Base-by-base conservation (phyloP, 2,329 filamentous ascomycete genomes). In the Massarina eburnea region DNA sequence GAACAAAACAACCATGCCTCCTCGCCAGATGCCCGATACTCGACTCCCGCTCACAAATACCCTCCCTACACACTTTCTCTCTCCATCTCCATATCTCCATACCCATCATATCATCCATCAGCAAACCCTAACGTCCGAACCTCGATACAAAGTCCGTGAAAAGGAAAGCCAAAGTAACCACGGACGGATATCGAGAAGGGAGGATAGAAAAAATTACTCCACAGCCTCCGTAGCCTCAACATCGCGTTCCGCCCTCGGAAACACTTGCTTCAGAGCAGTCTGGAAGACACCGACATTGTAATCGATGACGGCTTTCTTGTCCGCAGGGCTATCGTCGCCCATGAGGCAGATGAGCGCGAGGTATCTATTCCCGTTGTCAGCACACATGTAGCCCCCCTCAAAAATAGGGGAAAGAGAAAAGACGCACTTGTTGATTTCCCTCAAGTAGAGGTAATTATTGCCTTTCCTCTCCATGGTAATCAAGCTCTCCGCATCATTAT, bases 201-300 rank as follows among this genome's bases (percentile, higher is more conserved):
- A n/a, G n/a, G n/a, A n/a, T n/a, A n/a, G n/a, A n/a, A n/a, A n/a
- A n/a, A n/a, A n/a, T n/a, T n/a, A n/a, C n/a, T n/a, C n/a, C n/a
- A n/a, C n/a, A n/a, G n/a, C n/a, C n/a, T n/a, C n/a, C n/a, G 32
- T 24, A n/a, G 35, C 41, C 12, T 22, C 34, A 19, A 43, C 34
- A 17, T 64, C 59, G 41, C 67, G 42, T 34, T 69, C 64, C 30
- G 68, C 68, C 22, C 78, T 73, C 6, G 76, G 77, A 61, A 94
- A 94, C 52, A 94, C 89, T 64, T 91, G 83, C 30, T 84, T 83
- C 62, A 95, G 71, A 0, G 89, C 89, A 60, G 88, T 83, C 39
- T 91, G 88, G 24, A 91, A 86, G 0, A 89, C 85, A 60, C 89
- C 86, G 2, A 92, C 87, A 59, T 95, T 94, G 81, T 92, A 90